Evolutionary conservation across 768 basidiomycete species (phyloP).

Genomic region (Agaricus blazei): DNA sequence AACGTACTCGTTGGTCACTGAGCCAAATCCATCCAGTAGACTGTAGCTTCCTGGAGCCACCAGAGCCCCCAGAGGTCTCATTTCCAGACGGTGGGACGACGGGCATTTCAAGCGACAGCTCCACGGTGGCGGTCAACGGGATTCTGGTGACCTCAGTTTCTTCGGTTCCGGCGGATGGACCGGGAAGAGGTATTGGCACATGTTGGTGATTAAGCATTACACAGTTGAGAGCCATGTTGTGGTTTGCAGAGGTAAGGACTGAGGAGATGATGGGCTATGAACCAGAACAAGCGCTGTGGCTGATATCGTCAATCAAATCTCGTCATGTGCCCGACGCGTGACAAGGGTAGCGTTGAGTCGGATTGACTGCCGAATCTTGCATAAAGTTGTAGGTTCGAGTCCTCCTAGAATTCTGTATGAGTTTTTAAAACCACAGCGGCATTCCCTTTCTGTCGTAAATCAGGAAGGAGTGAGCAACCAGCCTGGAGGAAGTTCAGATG

Average conservation of each 20-base stretch:
- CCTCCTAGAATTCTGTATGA: slow-evolving; percentile 42
- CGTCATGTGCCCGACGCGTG: too few species aligned
- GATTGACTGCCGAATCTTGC: slow-evolving; percentile 40
- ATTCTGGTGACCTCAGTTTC: slow-evolving; percentile 50
- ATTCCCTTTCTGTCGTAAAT: too few species aligned
- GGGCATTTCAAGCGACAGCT: slow-evolving; percentile 55
- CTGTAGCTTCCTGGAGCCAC: slow-evolving; percentile 52
- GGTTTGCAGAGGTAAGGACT: slow-evolving; percentile 9
- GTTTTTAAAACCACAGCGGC: too few species aligned
- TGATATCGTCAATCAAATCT: background rate
- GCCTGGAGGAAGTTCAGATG: too few species aligned
- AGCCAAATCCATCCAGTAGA: slow-evolving; percentile 55
- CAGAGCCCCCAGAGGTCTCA: slow-evolving; percentile 45
- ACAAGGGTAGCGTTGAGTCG: too few species aligned
- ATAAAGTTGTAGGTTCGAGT: slow-evolving; percentile 98
- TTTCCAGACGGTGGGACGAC: slow-evolving; percentile 38
- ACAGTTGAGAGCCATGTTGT: slow-evolving; percentile 74
- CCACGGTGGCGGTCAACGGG: slow-evolving; percentile 49
- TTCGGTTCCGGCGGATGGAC: slow-evolving; percentile 15
- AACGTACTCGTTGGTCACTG: slow-evolving; percentile 68
- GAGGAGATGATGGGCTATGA: background rate
- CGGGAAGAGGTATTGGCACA: slow-evolving; percentile 55
- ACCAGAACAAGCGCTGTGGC: background rate
- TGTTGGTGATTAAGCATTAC: slow-evolving; percentile 57
- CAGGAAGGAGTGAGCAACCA: too few species aligned